Conservation (phyloP, 768 basidiomycete species). For the Serendipita vermifera region DNA sequence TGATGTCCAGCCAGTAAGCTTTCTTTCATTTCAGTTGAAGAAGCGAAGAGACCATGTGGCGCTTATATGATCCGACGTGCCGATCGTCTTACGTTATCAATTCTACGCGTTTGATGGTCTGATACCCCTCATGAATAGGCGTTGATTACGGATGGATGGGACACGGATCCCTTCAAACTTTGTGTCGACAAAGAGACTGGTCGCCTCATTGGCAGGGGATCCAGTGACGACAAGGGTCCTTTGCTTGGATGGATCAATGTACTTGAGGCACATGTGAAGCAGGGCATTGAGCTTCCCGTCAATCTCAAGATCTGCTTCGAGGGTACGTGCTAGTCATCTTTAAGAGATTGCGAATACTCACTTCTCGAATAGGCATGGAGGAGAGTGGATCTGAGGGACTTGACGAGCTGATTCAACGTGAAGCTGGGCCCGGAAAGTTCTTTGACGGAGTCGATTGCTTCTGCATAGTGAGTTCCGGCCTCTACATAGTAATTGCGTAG, state of each 20-base stretch:
- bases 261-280: constrained; percentile 64
- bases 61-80: neutral
- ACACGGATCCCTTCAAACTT: constrained; percentile 71
- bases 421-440: constrained; percentile 58
- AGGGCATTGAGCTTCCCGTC: constrained; percentile 62
- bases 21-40: constrained; percentile 8
- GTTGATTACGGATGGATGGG: constrained; percentile 64
- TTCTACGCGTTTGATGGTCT: neutral
- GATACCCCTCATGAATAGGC: constrained; percentile 18
- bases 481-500: neutral
- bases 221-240: constrained; percentile 86
- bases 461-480: constrained; percentile 57
- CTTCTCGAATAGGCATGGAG: constrained; percentile 52
- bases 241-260: constrained; percentile 83
- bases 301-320: constrained; percentile 89
- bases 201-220: constrained; percentile 72
- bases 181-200: constrained; percentile 39
- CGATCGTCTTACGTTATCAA: neutral
- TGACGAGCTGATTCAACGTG: constrained; percentile 69
- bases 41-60: neutral
- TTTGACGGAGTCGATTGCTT: constrained; percentile 84
- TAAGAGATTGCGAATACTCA: neutral
- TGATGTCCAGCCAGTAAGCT: constrained; percentile 84
- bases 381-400: constrained; percentile 86
- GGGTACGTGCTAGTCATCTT: constrained; percentile 25